phyloP scores from a whole-genome alignment of 345 rosid species.

The Eucalyptus guilfoylei region DNA sequence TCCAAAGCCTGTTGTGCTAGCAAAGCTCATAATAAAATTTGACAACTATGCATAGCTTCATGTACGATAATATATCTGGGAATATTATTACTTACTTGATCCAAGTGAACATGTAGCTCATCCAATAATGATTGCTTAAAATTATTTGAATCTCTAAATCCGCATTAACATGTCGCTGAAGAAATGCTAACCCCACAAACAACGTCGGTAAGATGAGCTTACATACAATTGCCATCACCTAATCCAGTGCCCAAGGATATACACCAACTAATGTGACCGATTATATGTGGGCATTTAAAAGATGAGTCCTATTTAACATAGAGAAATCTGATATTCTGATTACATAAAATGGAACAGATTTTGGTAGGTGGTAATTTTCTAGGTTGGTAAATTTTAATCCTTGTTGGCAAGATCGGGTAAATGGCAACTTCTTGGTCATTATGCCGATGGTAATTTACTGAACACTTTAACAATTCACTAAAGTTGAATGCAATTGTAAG shows the following conservation, averaged over 20 bases:
- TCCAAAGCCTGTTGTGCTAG: too few relatives aligned
- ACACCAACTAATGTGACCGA: not conserved
- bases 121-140: not conserved
- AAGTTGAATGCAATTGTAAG: not conserved
- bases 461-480: not conserved
- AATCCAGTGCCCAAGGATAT: not conserved
- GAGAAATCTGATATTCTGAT: not conserved
- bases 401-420: not conserved
- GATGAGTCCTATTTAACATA: not conserved
- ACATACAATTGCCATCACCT: not conserved
- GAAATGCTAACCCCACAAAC: not conserved
- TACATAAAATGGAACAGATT: not conserved
- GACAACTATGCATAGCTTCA: not conserved
- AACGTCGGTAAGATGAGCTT: not conserved
- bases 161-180: not conserved
- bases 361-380: not conserved
- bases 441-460: not conserved
- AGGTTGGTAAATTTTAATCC: not conserved
- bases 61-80: not conserved
- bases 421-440: not conserved
- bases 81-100: not conserved
- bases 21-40: not conserved
- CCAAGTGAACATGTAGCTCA: not conserved
- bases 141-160: not conserved
- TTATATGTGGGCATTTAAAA: not conserved